phyloP scores from a whole-genome alignment of 2,329 filamentous ascomycete species.

The Zymoseptoria brevis region DNA sequence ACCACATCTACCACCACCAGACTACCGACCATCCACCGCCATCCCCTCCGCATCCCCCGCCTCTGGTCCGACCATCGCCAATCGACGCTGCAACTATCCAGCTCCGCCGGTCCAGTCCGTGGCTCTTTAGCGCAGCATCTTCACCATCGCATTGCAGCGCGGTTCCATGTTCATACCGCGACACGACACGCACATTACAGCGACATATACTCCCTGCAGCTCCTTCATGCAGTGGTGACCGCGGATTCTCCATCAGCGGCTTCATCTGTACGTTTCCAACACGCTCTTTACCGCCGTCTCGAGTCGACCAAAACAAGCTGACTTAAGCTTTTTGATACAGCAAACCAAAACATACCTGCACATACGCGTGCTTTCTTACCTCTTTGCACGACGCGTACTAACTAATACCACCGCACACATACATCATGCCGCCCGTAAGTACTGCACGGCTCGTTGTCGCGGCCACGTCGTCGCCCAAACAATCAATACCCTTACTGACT shows the following conservation, averaged over 20 bases:
- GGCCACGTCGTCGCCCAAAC: background rate
- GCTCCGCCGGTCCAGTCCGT: background rate
- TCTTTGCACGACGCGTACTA: conserved; percentile 11
- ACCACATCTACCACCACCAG: background rate
- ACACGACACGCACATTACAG: conserved; percentile 17
- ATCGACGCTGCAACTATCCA: background rate
- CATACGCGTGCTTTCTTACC: conserved; percentile 14
- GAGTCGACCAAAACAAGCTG: conserved; percentile 18
- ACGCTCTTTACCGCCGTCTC: conserved; percentile 5
- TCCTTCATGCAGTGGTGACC: conserved; percentile 14
- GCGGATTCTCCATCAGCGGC: conserved; percentile 9
- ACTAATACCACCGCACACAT: conserved; percentile 12
- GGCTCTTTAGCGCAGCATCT: conserved; percentile 7
- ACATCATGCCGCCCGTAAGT: conserved; percentile 33
- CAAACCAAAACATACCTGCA: conserved; percentile 15
- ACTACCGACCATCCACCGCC: conserved; percentile 4
- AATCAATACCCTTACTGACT: conserved; percentile 33
- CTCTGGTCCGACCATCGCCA: background rate
- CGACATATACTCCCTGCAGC: conserved; percentile 14
- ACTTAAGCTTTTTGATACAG: conserved; percentile 20
- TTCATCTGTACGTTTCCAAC: conserved; percentile 8
- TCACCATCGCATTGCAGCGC: conserved; percentile 16
- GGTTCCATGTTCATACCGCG: conserved; percentile 26
- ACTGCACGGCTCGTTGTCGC: conserved; percentile 2
- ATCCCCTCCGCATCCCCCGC: conserved; percentile 8